phyloP scores from a whole-genome alignment of 352 stramenopile species.

The Phytophthora palmivora region DNA sequence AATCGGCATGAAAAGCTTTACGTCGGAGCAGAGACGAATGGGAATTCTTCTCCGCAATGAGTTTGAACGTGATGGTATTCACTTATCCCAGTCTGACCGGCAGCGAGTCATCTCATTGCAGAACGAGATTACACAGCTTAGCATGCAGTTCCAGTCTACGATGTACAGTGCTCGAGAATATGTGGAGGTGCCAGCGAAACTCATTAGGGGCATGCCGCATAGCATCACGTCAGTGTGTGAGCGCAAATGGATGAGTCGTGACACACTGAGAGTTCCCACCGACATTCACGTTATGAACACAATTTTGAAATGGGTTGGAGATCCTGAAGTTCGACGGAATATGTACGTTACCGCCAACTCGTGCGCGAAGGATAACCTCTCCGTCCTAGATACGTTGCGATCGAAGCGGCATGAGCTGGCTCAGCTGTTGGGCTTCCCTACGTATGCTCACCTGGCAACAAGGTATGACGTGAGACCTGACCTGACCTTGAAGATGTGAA shows the following conservation, averaged over 20 bases:
- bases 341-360: constrained; percentile 92
- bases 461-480: constrained; percentile 63
- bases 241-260: constrained; percentile 69
- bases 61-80: constrained; percentile 96
- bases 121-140: constrained; percentile 88
- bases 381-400: constrained; percentile 88
- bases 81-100: constrained; percentile 80
- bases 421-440: constrained; percentile 87
- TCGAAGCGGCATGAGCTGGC: constrained; percentile 90
- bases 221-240: constrained; percentile 65
- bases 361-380: constrained; percentile 75
- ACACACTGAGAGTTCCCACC: constrained; percentile 73
- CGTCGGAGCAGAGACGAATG: constrained; percentile 92
- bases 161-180: constrained; percentile 74
- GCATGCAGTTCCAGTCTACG: constrained; percentile 90
- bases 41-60: constrained; percentile 89
- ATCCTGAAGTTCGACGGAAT: constrained; percentile 78
- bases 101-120: constrained; percentile 88
- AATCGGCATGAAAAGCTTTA: constrained; percentile 65
- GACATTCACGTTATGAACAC: constrained; percentile 92
- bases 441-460: constrained; percentile 91
- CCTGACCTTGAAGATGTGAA: not conserved
- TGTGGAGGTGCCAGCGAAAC: constrained; percentile 66
- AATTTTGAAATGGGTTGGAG: constrained; percentile 91
- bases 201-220: constrained; percentile 66